phyloP scores from a whole-genome alignment of 2,329 filamentous ascomycete species.

The Penicillium concentricum region DNA sequence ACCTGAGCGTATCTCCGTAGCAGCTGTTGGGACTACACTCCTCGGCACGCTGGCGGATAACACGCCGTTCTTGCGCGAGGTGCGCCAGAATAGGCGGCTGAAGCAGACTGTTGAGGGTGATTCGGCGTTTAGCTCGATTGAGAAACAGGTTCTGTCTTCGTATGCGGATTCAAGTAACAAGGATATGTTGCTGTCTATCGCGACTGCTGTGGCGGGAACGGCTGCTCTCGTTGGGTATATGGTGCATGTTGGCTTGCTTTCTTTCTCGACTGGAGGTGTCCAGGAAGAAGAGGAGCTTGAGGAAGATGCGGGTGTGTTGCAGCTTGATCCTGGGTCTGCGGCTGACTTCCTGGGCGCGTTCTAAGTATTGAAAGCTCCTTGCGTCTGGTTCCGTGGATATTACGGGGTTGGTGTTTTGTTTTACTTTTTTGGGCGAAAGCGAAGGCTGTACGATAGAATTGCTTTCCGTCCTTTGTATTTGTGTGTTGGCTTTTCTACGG shows the following conservation, averaged over 20 bases:
- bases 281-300: slow-evolving; percentile 9
- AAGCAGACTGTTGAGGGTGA: slow-evolving; percentile 33
- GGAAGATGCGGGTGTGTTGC: slow-evolving; percentile 2
- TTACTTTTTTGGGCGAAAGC: background rate
- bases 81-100: slow-evolving; percentile 38
- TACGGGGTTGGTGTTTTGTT: background rate
- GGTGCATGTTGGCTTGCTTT: slow-evolving; percentile 32
- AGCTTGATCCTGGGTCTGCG: slow-evolving; percentile 13
- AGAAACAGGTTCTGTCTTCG: slow-evolving; percentile 27
- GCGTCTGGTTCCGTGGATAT: background rate
- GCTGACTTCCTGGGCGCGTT: slow-evolving; percentile 17
- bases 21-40: slow-evolving; percentile 35
- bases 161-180: slow-evolving; percentile 28
- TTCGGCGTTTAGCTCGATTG: slow-evolving; percentile 23
- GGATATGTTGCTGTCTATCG: slow-evolving; percentile 39
- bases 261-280: slow-evolving; percentile 1
- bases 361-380: background rate
- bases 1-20: slow-evolving; percentile 32
- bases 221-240: slow-evolving; percentile 40
- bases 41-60: slow-evolving; percentile 37
- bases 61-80: slow-evolving; percentile 37
- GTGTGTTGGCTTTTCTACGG: background rate
- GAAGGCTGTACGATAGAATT: slow-evolving; percentile 12
- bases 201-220: slow-evolving; percentile 34
- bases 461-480: background rate